Evolutionary conservation across 1,284 basidiomycete species (phyloP).

Genomic region (Apiotrichum gamsii): DNA sequence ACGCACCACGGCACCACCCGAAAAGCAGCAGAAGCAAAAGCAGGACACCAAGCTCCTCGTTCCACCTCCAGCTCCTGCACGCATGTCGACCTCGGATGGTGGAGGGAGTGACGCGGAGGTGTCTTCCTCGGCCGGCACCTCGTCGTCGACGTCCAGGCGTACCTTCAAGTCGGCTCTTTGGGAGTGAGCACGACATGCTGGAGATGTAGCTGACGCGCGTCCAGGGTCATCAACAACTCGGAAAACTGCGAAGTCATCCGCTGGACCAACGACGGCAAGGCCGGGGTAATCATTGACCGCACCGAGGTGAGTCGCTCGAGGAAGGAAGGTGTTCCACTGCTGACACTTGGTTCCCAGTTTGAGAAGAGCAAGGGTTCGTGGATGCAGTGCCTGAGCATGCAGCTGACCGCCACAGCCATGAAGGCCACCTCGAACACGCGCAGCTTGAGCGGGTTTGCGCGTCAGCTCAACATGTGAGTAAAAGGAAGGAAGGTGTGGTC

Average conservation of each 20-base stretch:
- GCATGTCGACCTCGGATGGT: no score
- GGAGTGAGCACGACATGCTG: no score
- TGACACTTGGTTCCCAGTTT: slow-evolving; percentile 14
- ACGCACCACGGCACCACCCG: not conserved
- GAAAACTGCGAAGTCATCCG: not conserved
- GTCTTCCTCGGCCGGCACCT: not conserved
- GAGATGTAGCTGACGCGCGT: not conserved
- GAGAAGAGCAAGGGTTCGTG: slow-evolving; percentile 6
- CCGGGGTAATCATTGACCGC: slow-evolving; percentile 10
- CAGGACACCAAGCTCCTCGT: no score
- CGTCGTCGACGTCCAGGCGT: not conserved
- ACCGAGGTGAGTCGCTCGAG: slow-evolving; percentile 1
- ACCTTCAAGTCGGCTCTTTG: slow-evolving; percentile 15
- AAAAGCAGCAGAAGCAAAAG: no score
- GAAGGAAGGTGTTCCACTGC: not conserved
- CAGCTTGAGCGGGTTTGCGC: slow-evolving; percentile 12
- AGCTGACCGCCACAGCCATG: slow-evolving; percentile 17
- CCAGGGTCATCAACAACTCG: slow-evolving; percentile 12
- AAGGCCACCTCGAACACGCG: slow-evolving; percentile 12
- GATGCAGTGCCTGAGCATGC: not conserved
- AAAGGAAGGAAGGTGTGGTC: no score
- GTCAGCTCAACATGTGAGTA: slow-evolving; percentile 19
- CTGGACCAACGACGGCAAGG: slow-evolving; percentile 7
- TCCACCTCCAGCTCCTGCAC: no score
- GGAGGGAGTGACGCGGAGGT: no score